These are phyloP conservation scores for Collybiopsis confluens DNA, from an alignment of 768 basidiomycete species.

Conservation along the genomic window DNA sequence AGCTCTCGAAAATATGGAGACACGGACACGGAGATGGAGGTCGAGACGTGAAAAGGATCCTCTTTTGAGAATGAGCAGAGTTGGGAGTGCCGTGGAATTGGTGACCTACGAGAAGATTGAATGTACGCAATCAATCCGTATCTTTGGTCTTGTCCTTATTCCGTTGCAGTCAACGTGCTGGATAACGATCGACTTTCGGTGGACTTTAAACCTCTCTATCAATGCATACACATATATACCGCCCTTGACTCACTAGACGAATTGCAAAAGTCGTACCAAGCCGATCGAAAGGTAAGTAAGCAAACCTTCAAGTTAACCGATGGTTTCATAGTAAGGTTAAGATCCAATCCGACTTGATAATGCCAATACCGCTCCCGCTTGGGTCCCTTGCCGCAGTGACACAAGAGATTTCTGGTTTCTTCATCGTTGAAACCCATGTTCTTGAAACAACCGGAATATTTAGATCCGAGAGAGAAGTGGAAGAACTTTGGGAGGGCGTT, in stretches of 20 bases:
- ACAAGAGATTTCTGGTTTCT: constrained; percentile 95
- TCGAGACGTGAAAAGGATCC: constrained; percentile 80
- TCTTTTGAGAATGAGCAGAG: constrained; percentile 66
- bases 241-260: constrained; percentile 88
- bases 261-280: constrained; percentile 88
- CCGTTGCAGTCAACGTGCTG: constrained; percentile 75
- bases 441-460: constrained; percentile 85
- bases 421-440: constrained; percentile 93
- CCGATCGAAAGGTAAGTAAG: constrained; percentile 79
- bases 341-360: constrained; percentile 96
- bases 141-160: background rate
- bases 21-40: constrained; percentile 79
- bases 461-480: constrained; percentile 86
- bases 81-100: constrained; percentile 90
- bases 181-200: constrained; percentile 85
- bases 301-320: background rate
- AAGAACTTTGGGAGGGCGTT: constrained; percentile 92
- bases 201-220: constrained; percentile 92
- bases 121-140: constrained; percentile 52
- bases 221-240: constrained; percentile 96
- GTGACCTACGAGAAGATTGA: constrained; percentile 93
- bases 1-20: constrained; percentile 88
- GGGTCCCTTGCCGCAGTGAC: constrained; percentile 69
- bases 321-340: constrained; percentile 22
- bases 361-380: constrained; percentile 69